Base-by-base conservation (phyloP, 2,329 filamentous ascomycete genomes). In the Phialemonium atrogriseum region DNA sequence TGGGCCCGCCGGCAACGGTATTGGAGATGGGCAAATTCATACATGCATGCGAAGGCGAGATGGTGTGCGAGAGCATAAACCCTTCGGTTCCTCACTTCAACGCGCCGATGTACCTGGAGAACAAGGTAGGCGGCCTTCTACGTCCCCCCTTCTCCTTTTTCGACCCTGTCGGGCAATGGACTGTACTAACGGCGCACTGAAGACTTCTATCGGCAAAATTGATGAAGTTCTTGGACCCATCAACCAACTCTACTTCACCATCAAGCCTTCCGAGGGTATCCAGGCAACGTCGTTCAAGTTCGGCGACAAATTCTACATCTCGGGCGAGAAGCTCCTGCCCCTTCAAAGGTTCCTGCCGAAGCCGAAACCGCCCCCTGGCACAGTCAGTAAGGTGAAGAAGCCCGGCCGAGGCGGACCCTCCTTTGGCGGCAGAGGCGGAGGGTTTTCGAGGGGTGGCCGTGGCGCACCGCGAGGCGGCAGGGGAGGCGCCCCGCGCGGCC, bases 81-180 rank as follows among this genome's bases (percentile, higher is more conserved):
- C 69, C 82, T 50, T 96, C 96, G 67, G 82, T 98, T 43, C 91
- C 91, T 40, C 94, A 94, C 69, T 98, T 98, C 80, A 96, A 95
- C 70, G 91, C 91, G 40, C 87, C 87, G 47, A 94, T 98, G 60
- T 98, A 91, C 68, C 81, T 96, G 51, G 89, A 96, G 73, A 98
- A 96, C 72, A 98, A 96, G 73, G 83, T 81, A 54, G 4, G 12
- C 31, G 23, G 30, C n/a, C 13, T 19, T 27, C n/a, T 27, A 14
- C n/a, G n/a, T 8, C 30, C 33, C 11, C 22, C 5, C 19, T 25
- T 3, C 13, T 13, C 9, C 16, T 14, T 25, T 23, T 33, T n/a
- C n/a, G n/a, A n/a, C n/a, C n/a, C n/a, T n/a, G n/a, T n/a, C n/a
- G n/a, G n/a, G n/a, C n/a, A n/a, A n/a, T n/a, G n/a, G n/a, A n/a